Percentiles rank a stretch among this genome's conserved stretches.
Conservation (phyloP, 352 stramenopile species). For the Phytophthora hybrid region DNA sequence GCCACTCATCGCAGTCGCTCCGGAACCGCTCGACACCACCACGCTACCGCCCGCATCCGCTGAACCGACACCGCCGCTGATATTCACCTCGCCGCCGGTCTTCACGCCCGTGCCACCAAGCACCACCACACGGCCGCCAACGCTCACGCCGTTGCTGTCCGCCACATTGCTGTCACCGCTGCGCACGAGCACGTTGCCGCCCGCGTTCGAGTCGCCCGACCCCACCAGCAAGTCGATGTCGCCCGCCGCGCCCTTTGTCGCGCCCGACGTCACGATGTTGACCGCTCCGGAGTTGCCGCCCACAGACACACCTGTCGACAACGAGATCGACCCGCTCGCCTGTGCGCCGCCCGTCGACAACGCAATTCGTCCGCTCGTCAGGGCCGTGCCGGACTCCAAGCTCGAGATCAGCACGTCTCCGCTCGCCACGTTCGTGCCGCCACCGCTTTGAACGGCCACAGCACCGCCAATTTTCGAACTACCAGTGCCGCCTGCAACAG, state of each 20-base stretch:
- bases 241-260: constrained; percentile 4
- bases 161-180: no score
- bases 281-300: constrained; percentile 10
- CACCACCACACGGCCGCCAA: no score
- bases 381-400: constrained; percentile 1
- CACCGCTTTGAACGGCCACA: constrained; percentile 33
- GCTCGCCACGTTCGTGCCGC: constrained; percentile 18
- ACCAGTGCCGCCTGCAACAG: constrained; percentile 1
- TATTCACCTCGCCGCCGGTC: no score
- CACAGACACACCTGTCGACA: constrained; percentile 11
- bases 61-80: no score
- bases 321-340: not conserved
- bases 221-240: constrained; percentile 8
- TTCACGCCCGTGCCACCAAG: no score
- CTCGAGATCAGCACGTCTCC: constrained; percentile 26
- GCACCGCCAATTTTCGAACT: constrained; percentile 12
- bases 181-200: no score
- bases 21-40: no score
- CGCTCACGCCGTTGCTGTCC: no score
- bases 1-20: no score
- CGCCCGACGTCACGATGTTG: constrained; percentile 9
- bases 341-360: constrained; percentile 10
- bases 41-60: no score
- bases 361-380: constrained; percentile 9
- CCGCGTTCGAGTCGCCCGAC: not conserved